Evolutionary conservation across 2,329 filamentous ascomycete species (phyloP).

Genomic region (Phyllachora maydis): DNA sequence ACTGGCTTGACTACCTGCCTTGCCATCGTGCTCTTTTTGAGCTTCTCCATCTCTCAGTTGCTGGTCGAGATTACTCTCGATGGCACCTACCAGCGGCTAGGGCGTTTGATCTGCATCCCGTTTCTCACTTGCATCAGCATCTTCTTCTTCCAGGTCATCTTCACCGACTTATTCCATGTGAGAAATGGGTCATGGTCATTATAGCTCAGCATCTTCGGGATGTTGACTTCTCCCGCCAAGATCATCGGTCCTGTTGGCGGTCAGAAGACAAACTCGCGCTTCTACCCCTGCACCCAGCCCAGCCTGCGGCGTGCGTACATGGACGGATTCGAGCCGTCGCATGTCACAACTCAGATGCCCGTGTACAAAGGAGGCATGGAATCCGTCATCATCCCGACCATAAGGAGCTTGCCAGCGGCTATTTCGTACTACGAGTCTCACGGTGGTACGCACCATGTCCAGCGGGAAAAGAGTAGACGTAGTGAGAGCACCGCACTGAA

Average conservation of each 20-base stretch:
- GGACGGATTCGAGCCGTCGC: slow-evolving; percentile 14
- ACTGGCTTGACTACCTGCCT: slow-evolving; percentile 15
- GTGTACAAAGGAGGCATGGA: slow-evolving; percentile 20
- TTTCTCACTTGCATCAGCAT: slow-evolving; percentile 15
- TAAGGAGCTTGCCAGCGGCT: slow-evolving; percentile 23
- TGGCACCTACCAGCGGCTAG: slow-evolving; percentile 15
- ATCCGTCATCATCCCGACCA: slow-evolving; percentile 24
- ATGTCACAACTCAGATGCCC: slow-evolving; percentile 22
- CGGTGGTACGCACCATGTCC: slow-evolving; percentile 20
- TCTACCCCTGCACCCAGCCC: slow-evolving; percentile 15
- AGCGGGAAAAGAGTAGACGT: slow-evolving; percentile 31
- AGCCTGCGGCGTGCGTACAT: slow-evolving; percentile 12
- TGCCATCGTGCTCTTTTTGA: slow-evolving; percentile 16
- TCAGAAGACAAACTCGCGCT: slow-evolving; percentile 19
- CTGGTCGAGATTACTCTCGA: slow-evolving; percentile 17
- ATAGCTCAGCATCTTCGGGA: too few species aligned
- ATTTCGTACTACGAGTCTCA: slow-evolving; percentile 27
- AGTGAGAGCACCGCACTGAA: too few species aligned
- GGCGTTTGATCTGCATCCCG: slow-evolving; percentile 13
- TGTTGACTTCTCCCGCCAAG: too few species aligned
- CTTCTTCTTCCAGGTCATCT: slow-evolving; percentile 22
- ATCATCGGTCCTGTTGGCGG: slow-evolving; percentile 25
- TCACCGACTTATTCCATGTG: slow-evolving; percentile 16
- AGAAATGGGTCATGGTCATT: too few species aligned
- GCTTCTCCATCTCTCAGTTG: slow-evolving; percentile 14